Percentiles rank a stretch among this genome's conserved stretches.
Evolutionary conservation across 2,329 filamentous ascomycete species (phyloP).

Genomic region (Calcarisporium arbuscula): DNA sequence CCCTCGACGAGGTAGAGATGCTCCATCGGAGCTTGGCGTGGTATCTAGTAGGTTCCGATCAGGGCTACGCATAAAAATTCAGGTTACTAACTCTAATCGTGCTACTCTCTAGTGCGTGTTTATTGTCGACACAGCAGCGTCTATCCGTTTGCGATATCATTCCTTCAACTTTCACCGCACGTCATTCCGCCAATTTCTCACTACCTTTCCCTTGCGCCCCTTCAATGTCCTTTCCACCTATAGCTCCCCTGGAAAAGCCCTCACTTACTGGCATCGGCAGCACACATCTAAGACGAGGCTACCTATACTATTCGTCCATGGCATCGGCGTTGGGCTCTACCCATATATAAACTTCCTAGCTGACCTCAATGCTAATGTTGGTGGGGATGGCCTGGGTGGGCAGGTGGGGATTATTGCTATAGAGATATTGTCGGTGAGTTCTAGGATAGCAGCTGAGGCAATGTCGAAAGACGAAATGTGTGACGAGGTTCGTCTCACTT

Average conservation of each 20-base stretch:
- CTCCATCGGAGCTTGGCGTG: conserved; percentile 47
- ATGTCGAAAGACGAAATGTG: conserved; percentile 41
- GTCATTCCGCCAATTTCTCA: conserved; percentile 31
- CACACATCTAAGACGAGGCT: conserved; percentile 51
- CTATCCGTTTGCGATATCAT: conserved; percentile 28
- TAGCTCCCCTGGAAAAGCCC: conserved; percentile 36
- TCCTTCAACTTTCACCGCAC: conserved; percentile 43
- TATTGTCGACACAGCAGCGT: conserved; percentile 36
- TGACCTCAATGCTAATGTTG: conserved; percentile 38
- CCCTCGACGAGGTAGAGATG: conserved; percentile 52
- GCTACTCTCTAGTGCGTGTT: conserved; percentile 31
- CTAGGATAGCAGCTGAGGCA: conserved; percentile 46
- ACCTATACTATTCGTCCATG: conserved; percentile 57
- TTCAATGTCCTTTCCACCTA: conserved; percentile 38
- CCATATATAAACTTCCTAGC: conserved; percentile 49
- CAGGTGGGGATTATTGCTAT: conserved; percentile 51
- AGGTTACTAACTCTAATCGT: conserved; percentile 8
- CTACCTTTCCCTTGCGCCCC: conserved; percentile 49
- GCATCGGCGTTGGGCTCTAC: conserved; percentile 48
- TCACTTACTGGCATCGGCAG: conserved; percentile 55
- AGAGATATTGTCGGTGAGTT: conserved; percentile 53
- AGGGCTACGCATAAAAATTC: conserved; percentile 2
- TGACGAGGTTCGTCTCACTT: conserved; percentile 44
- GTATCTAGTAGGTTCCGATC: conserved; percentile 41
- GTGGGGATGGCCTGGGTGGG: conserved; percentile 30